These are phyloP conservation scores for Hypoxylon sp. DNA, from an alignment of 2,329 filamentous ascomycete genomes.

Conservation along the genomic window DNA sequence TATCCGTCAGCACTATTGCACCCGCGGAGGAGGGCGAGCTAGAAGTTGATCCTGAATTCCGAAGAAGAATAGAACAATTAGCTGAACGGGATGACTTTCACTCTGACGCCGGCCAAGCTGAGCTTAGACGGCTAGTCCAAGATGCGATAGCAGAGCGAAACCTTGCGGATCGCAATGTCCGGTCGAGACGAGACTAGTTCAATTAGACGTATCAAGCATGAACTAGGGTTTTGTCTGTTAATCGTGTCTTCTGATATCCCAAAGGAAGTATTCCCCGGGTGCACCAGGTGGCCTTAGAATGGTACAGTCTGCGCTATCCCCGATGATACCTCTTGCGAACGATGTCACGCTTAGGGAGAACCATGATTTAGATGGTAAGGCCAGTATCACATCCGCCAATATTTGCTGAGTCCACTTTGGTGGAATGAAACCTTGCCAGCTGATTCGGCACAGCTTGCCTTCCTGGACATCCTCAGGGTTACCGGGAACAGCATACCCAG, in stretches of 20 bases:
- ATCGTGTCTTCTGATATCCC: slow-evolving; percentile 68
- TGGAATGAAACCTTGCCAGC: slow-evolving; percentile 72
- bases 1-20: slow-evolving; percentile 83
- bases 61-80: slow-evolving; percentile 88
- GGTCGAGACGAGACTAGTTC: slow-evolving; percentile 71
- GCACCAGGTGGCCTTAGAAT: slow-evolving; percentile 67
- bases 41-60: slow-evolving; percentile 85
- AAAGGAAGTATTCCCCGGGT: slow-evolving; percentile 70
- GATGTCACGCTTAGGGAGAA: slow-evolving; percentile 68
- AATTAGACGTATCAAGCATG: not conserved
- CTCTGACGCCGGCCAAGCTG: slow-evolving; percentile 82
- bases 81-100: slow-evolving; percentile 88
- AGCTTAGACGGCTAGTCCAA: slow-evolving; percentile 82
- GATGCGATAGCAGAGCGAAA: slow-evolving; percentile 82
- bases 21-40: slow-evolving; percentile 71
- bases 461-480: slow-evolving; percentile 46
- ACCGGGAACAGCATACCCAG: slow-evolving; percentile 74
- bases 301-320: slow-evolving; percentile 65
- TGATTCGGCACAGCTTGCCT: slow-evolving; percentile 65
- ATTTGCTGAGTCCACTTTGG: slow-evolving; percentile 66
- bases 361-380: slow-evolving; percentile 65
- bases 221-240: slow-evolving; percentile 49
- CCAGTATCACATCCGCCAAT: slow-evolving; percentile 63
- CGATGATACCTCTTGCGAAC: slow-evolving; percentile 63
- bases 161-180: slow-evolving; percentile 74